Evolutionary conservation across 805 yeast genomes (phyloP), one percentile per base, ranked within the genome.

Genomic region (Saturnispora quitensis): DNA sequence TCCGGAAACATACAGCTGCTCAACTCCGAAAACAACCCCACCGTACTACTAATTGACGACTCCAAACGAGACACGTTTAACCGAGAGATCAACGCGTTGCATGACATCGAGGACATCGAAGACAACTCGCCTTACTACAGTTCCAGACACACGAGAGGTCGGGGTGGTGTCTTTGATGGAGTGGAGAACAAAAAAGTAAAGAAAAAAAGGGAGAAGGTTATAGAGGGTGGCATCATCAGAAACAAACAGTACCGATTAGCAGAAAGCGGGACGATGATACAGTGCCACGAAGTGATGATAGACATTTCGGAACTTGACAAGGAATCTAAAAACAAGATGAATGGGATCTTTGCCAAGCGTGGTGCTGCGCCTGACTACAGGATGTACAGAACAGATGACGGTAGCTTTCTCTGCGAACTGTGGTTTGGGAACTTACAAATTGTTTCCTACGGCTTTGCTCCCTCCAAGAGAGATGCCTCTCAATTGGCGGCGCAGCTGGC

Each of bases 401-500:
- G 42, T 6, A 49, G 46, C 13, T 53, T 34, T 18, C 40, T 57
- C 4, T 47, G 57, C 27, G 60, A 57, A 17, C 24, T 57, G 35
- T 50, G 56, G 54, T 56, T 50, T 43, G 43, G 50, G 8, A 46
- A 35, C 10, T 35, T 17, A 4, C 58, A 57, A 35, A 54, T 55
- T 31, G 56, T 57, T 3, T n/a, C 51, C 6, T 56, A 55, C 45
- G 60, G 60, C 7, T 24, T 56, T 7, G 58, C 56, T 12, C 20
- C 27, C 17, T 54, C 42, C 24, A 57, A 55, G 22, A 46, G 48
- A 25, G 38, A 49, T 33, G 49, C 60, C 2, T 46, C 56, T n/a
- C 60, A 56, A 28, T 50, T 56, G 40, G 60, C 60, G 27, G 60
- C 60, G 5, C 55, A 53, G 47, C 25, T 56, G 27, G 58, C 58